Percentiles rank a stretch among this genome's conserved stretches.
Evolutionary conservation across 164 flowering plant genomes (phyloP).

Genomic region (Sedum album): DNA sequence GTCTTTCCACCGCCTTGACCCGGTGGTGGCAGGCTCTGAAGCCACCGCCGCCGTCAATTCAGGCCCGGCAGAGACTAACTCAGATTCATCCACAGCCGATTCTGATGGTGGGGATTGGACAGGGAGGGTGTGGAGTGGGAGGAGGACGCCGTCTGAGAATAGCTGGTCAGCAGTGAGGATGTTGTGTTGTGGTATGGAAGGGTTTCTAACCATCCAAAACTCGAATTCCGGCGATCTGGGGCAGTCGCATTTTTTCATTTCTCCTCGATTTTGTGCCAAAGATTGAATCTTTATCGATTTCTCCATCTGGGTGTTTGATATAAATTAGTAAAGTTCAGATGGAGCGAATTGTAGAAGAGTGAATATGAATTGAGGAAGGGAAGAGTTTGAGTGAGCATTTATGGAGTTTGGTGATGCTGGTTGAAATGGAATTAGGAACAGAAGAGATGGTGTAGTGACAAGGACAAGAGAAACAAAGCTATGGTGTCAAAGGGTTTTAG

Average conservation of each 20-base stretch:
- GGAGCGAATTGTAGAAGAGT: background rate
- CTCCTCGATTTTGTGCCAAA: background rate
- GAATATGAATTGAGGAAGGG: background rate
- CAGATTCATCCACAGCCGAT: background rate
- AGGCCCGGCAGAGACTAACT: background rate
- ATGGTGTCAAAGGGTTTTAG: no score
- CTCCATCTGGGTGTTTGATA: background rate
- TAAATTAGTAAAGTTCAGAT: no score
- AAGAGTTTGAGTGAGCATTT: background rate
- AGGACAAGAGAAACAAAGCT: no score
- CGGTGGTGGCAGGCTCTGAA: background rate
- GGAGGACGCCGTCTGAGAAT: background rate
- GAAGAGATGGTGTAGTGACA: background rate
- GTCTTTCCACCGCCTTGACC: background rate
- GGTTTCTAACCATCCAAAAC: background rate
- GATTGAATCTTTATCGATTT: background rate
- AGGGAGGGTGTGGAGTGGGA: background rate
- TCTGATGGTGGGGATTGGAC: background rate
- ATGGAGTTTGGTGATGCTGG: background rate
- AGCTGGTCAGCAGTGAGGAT: background rate
- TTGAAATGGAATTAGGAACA: background rate
- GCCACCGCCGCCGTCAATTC: background rate
- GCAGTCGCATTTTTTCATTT: background rate
- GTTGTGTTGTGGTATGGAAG: background rate
- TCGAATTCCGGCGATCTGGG: background rate